Base-by-base conservation (phyloP, 441 rosid genomes). In the Manihot esculenta region DNA sequence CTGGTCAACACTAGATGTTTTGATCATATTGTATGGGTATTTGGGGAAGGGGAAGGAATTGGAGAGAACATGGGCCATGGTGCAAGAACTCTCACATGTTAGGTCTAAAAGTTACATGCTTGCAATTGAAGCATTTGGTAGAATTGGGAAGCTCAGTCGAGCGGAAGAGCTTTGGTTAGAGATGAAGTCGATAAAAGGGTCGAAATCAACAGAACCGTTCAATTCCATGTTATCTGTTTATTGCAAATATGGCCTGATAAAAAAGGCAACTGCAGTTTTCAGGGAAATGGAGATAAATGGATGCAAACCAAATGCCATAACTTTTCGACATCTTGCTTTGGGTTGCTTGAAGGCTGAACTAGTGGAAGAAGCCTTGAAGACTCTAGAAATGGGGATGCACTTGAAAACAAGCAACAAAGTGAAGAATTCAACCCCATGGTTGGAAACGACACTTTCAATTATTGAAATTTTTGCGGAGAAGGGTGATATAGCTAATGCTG, bases 1-100 rank as follows among this genome's bases (percentile, higher is more conserved):
- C 73, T 94, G 97, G 99, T 90, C 97, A 13, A 94, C 91, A 0
- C 81, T 92, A 2, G 97, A 94, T 79, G 84, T 90, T 70, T 82
- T 94, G 51, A 83, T 92, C 64, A 89, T 92, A 58, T 70, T 90
- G 50, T 90, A 87, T 47, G 97, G 97, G 9, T 82, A 77, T 77
- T 74, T 94, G 64, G 84, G 87, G 11, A 88, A 90, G 82, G 85
- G 17, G 74, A 85, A 79, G 68, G 86, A 90, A 63, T 77, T 94
- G 11, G 85, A 82, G 70, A 85, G 87, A 79, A 82, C 82, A 41
- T 92, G 95, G 97, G 71, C 71, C 48, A 75, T 55, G 27, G 66
- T 91, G 66, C 81, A 74, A 79, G 87, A 85, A 59, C 87, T 86
- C 51, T 82, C 90, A 26, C 79, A 79, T 77, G 86, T 91, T 75